Evolutionary conservation across 2,329 filamentous ascomycete genomes (phyloP), one percentile per base, ranked within the genome.

Genomic region (Colletotrichum sp.): DNA sequence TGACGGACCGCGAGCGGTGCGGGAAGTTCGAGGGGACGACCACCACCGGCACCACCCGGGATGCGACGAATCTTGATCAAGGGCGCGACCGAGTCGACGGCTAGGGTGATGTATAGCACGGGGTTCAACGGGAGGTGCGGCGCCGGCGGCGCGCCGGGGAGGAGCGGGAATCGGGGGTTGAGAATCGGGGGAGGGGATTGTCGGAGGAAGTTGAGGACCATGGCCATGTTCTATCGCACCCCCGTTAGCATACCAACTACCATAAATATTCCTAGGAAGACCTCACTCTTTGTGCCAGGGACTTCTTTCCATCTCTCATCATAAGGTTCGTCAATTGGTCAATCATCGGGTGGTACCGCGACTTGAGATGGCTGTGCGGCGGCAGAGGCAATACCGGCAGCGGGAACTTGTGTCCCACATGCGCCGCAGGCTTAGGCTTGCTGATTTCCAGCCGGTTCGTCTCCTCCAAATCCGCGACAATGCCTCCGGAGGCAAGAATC

Each of bases 271-370:
- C 57, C 11, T 28, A 60, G 16, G 15, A 30, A 12, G 25, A 72
- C 83, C 91, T 75, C 89, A 98, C 96, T 87, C 93, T 92, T 85
- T 99, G 95, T n/a, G 97, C 97, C 84, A 91, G 90, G 82, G 94
- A 94, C 83, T 98, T 91, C 88, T 98, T 98, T 80, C 97, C 97
- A 85, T 98, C 91, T 80, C 90, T 89, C 96, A 98, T 99, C 78
- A 99, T 86, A 79, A 98, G 89, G 83, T 96, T 96, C 22, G 96
- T 98, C 80, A 98, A 90, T 87, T 98, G 97, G 78, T 94, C 89
- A 64, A 98, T 88, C 9, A 98, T 90, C 3, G 95, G 92, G 82
- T 98, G 94, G 83, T 98, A 98, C 81, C 97, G 92, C 82, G 95
- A 89, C 85, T 96, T 94, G 80, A 96, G 86, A 85, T 95, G 90